A percentile compares a stretch with the other conserved stretches of the same genome.
Evolutionary conservation across 306 rosid genomes (phyloP).

Genomic region (Cicer cuneatum): DNA sequence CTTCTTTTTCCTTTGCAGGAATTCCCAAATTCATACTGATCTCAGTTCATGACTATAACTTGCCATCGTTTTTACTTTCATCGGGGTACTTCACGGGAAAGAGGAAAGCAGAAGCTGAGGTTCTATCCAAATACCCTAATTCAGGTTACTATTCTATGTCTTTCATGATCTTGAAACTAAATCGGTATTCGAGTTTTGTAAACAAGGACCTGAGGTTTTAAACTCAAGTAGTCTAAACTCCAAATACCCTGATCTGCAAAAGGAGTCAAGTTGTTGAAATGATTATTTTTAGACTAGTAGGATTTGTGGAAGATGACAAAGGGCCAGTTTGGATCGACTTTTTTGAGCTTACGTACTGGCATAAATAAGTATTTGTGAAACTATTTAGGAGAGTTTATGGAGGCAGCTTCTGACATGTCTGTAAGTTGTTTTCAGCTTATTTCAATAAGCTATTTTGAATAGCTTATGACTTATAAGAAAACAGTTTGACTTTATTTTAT

Average conservation of each 20-base stretch:
- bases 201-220: slow-evolving; percentile 23
- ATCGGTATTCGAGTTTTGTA: slow-evolving; percentile 24
- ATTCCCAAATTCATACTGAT: slow-evolving; percentile 86
- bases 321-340: neutral
- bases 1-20: slow-evolving; percentile 62
- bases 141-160: slow-evolving; percentile 65
- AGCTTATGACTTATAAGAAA: neutral
- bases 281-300: slow-evolving; percentile 10
- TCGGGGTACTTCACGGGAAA: slow-evolving; percentile 93
- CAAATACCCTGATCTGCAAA: neutral
- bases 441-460: neutral
- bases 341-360: neutral
- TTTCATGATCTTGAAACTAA: slow-evolving; percentile 15
- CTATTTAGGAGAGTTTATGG: neutral
- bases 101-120: slow-evolving; percentile 97
- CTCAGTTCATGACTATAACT: slow-evolving; percentile 92
- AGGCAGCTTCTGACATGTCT: neutral
- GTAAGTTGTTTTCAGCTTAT: neutral
- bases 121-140: slow-evolving; percentile 88
- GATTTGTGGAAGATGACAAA: slow-evolving; percentile 25
- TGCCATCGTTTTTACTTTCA: slow-evolving; percentile 79
- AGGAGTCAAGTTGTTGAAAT: neutral
- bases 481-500: neutral
- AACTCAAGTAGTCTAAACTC: slow-evolving; percentile 1
- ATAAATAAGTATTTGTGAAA: neutral